Conservation (phyloP, 2,329 filamentous ascomycete genomes). For the Paracoccidioides brasiliensis region DNA sequence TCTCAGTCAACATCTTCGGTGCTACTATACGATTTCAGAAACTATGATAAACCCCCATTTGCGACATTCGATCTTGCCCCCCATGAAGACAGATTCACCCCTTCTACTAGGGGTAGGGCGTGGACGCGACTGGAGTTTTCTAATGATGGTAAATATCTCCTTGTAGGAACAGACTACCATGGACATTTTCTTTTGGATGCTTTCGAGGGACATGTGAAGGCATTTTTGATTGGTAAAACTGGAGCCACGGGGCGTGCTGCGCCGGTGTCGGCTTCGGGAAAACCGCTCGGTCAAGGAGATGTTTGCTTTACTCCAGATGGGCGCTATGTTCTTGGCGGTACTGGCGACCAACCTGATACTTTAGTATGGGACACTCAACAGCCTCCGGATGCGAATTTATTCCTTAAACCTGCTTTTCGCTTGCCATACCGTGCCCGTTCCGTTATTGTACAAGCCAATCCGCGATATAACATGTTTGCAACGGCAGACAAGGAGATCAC, state of each 20-base stretch:
- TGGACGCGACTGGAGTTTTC: conserved; percentile 94
- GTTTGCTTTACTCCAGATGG: conserved; percentile 85
- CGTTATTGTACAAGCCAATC: conserved; percentile 42
- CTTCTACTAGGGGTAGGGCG: conserved; percentile 34
- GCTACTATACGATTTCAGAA: conserved; percentile 82
- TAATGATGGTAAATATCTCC: conserved; percentile 80
- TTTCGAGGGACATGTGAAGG: conserved; percentile 68
- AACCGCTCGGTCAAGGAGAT: conserved; percentile 51
- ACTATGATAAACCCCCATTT: conserved; percentile 87
- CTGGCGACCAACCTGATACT: conserved; percentile 52
- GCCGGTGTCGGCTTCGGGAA: conserved; percentile 40
- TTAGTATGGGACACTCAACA: conserved; percentile 73
- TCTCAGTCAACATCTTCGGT: conserved; percentile 67
- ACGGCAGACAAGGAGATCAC: conserved; percentile 75
- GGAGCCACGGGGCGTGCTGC: conserved; percentile 37
- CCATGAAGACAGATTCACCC: conserved; percentile 43
- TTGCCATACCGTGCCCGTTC: conserved; percentile 43
- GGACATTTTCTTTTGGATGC: conserved; percentile 92
- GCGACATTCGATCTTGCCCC: conserved; percentile 62
- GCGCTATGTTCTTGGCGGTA: conserved; percentile 75
- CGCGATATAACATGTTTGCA: conserved; percentile 80
- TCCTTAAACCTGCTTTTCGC: conserved; percentile 27
- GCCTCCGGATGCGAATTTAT: conserved; percentile 43
- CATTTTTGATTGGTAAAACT: conserved; percentile 48
- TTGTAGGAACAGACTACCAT: conserved; percentile 69